These are phyloP conservation scores for Didymella exigua DNA, from an alignment of 2,329 filamentous ascomycete genomes.

Conservation along the genomic window DNA sequence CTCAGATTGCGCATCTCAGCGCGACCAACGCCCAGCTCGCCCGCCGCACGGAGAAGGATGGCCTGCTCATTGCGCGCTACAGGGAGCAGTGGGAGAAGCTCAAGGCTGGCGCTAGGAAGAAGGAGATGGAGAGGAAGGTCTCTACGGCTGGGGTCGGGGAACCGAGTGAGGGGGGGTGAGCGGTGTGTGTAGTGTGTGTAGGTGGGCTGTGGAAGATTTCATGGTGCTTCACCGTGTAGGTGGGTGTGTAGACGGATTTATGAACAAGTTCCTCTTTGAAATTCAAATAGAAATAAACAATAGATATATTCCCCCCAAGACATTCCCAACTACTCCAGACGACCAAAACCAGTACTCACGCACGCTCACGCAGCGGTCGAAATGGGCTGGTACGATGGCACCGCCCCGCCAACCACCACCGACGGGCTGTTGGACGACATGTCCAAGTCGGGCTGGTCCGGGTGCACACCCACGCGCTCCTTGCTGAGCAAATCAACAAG, in stretches of 20 bases:
- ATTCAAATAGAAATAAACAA: too few species aligned
- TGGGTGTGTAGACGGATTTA: too few species aligned
- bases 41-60: conserved; percentile 66
- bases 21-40: conserved; percentile 66
- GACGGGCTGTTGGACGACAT: conserved; percentile 35
- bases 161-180: conserved; percentile 29
- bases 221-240: too few species aligned
- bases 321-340: neutral
- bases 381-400: conserved; percentile 43
- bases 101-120: conserved; percentile 64
- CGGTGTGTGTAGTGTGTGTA: conserved; percentile 29
- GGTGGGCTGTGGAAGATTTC: too few species aligned
- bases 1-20: conserved; percentile 57
- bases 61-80: conserved; percentile 61
- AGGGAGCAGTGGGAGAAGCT: conserved; percentile 71
- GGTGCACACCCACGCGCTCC: conserved; percentile 85
- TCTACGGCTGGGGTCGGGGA: conserved; percentile 21
- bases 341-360: neutral
- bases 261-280: too few species aligned
- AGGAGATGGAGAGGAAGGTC: conserved; percentile 34
- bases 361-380: conserved; percentile 36
- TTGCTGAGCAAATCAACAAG: conserved; percentile 90
- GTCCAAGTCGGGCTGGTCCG: conserved; percentile 44
- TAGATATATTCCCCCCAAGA: too few species aligned
- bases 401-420: conserved; percentile 35